A percentile compares a stretch with the other conserved stretches of the same genome.
These are phyloP conservation scores for Kuraishia ogatae DNA, from an alignment of 805 yeast genomes.

Conservation along the genomic window DNA sequence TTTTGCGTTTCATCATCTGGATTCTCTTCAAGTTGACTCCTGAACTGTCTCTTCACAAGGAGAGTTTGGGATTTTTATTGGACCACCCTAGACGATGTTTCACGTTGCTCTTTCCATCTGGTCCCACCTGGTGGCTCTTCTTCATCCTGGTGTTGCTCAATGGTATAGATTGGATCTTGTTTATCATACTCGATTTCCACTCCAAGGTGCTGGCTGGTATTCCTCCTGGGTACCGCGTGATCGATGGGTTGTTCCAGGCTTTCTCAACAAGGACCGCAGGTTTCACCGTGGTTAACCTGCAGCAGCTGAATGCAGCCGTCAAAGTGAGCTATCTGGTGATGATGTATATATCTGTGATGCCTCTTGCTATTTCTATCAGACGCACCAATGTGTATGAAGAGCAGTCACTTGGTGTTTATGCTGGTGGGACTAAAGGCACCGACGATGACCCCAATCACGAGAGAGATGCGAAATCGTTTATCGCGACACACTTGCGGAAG, in stretches of 20 bases:
- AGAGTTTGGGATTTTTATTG: constrained; percentile 75
- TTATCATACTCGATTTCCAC: constrained; percentile 67
- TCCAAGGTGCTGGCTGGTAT: constrained; percentile 40
- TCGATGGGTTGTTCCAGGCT: constrained; percentile 87
- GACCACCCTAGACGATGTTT: constrained; percentile 98
- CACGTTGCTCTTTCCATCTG: constrained; percentile 82
- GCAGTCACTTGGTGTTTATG: constrained; percentile 88
- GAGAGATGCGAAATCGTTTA: constrained; percentile 47
- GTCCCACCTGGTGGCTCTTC: constrained; percentile 93
- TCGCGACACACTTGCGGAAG: constrained; percentile 81
- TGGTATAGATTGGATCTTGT: constrained; percentile 69
- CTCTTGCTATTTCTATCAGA: constrained; percentile 92
- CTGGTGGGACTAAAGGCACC: constrained; percentile 23
- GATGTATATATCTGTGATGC: constrained; percentile 98
- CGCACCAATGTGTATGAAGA: constrained; percentile 98
- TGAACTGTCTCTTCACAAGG: constrained; percentile 55
- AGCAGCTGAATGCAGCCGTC: constrained; percentile 76
- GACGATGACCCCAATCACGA: constrained; percentile 26
- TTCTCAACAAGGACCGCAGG: constrained; percentile 94
- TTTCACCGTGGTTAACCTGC: constrained; percentile 61
- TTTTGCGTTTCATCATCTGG: constrained; percentile 81
- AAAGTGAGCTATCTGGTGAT: constrained; percentile 90
- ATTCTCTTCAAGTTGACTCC: constrained; percentile 55
- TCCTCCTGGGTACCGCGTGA: constrained; percentile 57
- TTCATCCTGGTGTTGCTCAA: constrained; percentile 66